These are phyloP conservation scores for Agastache rugosa DNA, from an alignment of 257 asterid genomes.

Conservation along the genomic window DNA sequence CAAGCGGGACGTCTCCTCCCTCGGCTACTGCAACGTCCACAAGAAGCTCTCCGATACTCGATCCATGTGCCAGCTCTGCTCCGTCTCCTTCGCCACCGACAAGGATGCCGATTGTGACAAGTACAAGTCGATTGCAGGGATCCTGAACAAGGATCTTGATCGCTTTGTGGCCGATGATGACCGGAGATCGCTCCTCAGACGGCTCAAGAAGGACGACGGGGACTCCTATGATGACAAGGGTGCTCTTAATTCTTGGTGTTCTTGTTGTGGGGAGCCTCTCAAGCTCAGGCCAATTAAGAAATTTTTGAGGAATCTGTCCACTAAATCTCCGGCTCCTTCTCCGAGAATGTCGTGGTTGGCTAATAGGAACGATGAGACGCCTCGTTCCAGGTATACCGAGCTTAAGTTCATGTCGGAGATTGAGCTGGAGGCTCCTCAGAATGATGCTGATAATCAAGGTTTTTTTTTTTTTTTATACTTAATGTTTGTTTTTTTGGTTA, in stretches of 20 bases:
- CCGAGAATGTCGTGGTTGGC: slow-evolving; percentile 60
- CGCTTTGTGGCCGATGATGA: slow-evolving; percentile 52
- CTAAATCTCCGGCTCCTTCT: slow-evolving; percentile 63
- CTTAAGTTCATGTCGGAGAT: slow-evolving; percentile 58
- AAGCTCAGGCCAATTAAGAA: slow-evolving; percentile 51
- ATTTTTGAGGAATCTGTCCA: slow-evolving; percentile 52
- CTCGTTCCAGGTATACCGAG: slow-evolving; percentile 61
- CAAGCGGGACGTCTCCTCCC: slow-evolving; percentile 78
- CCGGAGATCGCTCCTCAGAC: slow-evolving; percentile 31
- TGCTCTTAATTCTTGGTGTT: slow-evolving; percentile 45
- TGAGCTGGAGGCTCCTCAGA: slow-evolving; percentile 56
- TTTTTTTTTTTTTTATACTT: too few relatives aligned
- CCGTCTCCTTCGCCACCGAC: slow-evolving; percentile 70
- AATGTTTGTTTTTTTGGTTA: neutral
- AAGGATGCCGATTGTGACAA: slow-evolving; percentile 50
- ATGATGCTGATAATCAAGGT: slow-evolving; percentile 56
- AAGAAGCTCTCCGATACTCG: slow-evolving; percentile 68
- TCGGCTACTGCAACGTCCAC: slow-evolving; percentile 82
- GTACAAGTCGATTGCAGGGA: slow-evolving; percentile 69
- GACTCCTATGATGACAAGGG: slow-evolving; percentile 35
- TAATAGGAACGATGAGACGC: slow-evolving; percentile 40
- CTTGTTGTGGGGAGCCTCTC: slow-evolving; percentile 84
- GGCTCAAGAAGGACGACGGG: slow-evolving; percentile 52
- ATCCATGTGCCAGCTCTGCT: slow-evolving; percentile 76
- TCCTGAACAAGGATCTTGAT: slow-evolving; percentile 64